Evolutionary conservation across 768 basidiomycete species (phyloP).

Genomic region (Calocybe cyanea): DNA sequence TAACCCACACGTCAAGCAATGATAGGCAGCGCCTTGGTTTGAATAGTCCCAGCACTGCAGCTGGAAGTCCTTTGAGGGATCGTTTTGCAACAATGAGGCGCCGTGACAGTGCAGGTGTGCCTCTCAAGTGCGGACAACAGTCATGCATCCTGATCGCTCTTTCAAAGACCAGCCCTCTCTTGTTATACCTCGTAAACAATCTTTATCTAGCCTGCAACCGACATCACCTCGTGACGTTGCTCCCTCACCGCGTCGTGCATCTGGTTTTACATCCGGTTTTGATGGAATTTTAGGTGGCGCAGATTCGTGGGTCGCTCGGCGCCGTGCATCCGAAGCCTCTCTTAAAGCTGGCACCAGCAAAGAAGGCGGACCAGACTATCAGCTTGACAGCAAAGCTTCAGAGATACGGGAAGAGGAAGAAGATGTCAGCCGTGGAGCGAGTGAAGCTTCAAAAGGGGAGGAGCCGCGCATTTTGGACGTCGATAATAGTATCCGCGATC

Average conservation of each 20-base stretch:
- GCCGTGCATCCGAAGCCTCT: constrained; percentile 57
- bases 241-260: constrained; percentile 65
- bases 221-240: constrained; percentile 56
- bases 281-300: constrained; percentile 69
- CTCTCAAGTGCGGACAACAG: constrained; percentile 3
- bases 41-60: constrained; percentile 35
- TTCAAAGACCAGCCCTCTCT: constrained; percentile 55
- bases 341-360: constrained; percentile 38
- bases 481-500: constrained; percentile 1
- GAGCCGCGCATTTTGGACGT: constrained; percentile 1
- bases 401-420: constrained; percentile 66
- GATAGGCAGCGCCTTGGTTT: constrained; percentile 61
- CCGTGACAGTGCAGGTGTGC: constrained; percentile 66
- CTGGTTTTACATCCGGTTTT: constrained; percentile 56
- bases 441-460: constrained; percentile 4
- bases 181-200: constrained; percentile 61
- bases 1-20: constrained; percentile 40
- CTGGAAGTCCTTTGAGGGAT: constrained; percentile 60
- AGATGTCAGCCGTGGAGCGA: constrained; percentile 22
- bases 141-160: constrained; percentile 15
- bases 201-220: constrained; percentile 58
- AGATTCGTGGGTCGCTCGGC: constrained; percentile 66
- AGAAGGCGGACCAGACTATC: constrained; percentile 37
- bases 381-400: constrained; percentile 34
- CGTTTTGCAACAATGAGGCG: constrained; percentile 62